Evolutionary conservation across 2,329 filamentous ascomycete species (phyloP).

Genomic region (Ophiocordyceps camponoti-rufipedis): DNA sequence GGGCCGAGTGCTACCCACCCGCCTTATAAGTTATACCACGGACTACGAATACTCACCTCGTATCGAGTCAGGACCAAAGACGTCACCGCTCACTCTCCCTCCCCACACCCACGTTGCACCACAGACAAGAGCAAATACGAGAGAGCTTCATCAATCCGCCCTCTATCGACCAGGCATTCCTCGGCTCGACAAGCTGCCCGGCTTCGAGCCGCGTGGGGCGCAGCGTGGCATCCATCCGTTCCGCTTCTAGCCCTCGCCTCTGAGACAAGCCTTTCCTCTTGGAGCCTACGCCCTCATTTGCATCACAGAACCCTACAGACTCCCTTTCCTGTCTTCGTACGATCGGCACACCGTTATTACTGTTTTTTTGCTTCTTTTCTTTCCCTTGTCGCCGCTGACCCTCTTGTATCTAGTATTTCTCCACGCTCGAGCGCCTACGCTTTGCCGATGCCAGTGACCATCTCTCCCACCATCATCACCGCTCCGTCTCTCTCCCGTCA

Average conservation of each 20-base stretch:
- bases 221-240: not conserved
- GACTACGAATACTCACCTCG: too few relatives aligned
- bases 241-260: conserved; percentile 7
- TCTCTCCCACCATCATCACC: conserved; percentile 8
- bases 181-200: too few relatives aligned
- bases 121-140: not conserved
- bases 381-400: not conserved
- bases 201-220: not conserved
- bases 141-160: not conserved
- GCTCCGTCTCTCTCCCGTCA: conserved; percentile 5
- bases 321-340: not conserved
- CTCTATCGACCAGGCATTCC: too few relatives aligned
- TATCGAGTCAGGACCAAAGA: too few relatives aligned
- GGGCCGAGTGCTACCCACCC: not conserved
- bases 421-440: conserved; percentile 49
- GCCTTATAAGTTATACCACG: too few relatives aligned
- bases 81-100: not conserved
- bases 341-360: not conserved
- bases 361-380: not conserved
- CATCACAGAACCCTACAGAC: conserved; percentile 1
- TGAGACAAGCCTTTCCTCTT: conserved; percentile 20
- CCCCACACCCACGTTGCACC: not conserved
- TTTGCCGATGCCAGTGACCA: conserved; percentile 34
- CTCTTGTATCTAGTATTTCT: conserved; percentile 47
- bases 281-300: conserved; percentile 7